phyloP scores from a whole-genome alignment of 177 flowering plant species.

The Vitis hybrid region DNA sequence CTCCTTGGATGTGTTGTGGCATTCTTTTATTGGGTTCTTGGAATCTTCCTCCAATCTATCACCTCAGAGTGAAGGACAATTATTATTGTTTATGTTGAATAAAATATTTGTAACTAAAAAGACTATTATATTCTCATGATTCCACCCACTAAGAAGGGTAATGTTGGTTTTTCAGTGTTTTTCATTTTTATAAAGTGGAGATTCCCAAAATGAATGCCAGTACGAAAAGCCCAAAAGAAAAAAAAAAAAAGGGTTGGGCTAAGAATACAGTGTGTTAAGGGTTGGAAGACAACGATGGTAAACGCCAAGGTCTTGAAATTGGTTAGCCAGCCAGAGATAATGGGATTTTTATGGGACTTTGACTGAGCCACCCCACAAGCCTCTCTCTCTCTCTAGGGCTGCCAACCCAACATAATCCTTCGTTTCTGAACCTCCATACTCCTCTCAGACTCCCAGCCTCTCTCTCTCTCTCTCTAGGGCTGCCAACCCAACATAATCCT shows the following conservation, averaged over 20 bases:
- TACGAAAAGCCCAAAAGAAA: not conserved
- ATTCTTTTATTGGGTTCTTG: no score
- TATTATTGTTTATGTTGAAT: no score
- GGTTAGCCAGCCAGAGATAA: constrained; percentile 10
- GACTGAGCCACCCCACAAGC: constrained; percentile 10
- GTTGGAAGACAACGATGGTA: not conserved
- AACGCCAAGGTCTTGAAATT: not conserved
- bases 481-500: not conserved
- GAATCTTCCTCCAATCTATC: no score
- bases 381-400: not conserved
- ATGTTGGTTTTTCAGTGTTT: not conserved
- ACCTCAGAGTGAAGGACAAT: no score
- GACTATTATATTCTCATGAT: not conserved
- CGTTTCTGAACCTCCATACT: not conserved
- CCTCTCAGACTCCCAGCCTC: not conserved
- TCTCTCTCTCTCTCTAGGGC: not conserved
- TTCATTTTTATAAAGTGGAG: not conserved
- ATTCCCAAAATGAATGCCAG: not conserved
- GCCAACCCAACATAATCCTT: not conserved
- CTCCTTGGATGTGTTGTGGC: no score
- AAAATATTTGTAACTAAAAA: no score
- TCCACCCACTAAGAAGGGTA: not conserved
- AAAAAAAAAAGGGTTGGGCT: not conserved
- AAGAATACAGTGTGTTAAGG: not conserved
- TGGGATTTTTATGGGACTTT: constrained; percentile 15